Conservation (phyloP, 192 early-diverging fungal species). For the Coemansia sp. region DNA sequence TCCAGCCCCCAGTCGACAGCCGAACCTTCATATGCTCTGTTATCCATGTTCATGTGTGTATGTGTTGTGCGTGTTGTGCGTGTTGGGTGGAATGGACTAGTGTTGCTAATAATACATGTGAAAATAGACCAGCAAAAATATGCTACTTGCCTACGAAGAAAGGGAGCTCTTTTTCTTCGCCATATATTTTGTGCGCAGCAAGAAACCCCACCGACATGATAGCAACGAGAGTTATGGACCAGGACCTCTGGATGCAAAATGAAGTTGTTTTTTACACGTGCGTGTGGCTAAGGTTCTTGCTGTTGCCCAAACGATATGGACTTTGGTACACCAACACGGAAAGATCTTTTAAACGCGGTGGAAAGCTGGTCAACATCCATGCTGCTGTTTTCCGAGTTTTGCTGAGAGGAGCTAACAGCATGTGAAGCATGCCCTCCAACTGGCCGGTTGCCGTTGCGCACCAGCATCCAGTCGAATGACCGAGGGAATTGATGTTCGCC, state of each 20-base stretch:
- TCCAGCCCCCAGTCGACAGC: constrained; percentile 42
- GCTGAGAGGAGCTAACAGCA: no score
- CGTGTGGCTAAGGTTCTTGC: not conserved
- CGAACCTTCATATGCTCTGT: constrained; percentile 13
- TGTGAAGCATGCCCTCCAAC: no score
- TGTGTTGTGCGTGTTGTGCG: not conserved
- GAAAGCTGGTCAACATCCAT: constrained; percentile 44
- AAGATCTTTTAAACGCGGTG: constrained; percentile 20
- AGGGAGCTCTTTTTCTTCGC: not conserved
- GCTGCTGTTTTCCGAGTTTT: no score
- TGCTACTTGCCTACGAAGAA: no score
- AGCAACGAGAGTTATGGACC: not conserved
- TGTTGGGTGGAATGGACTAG: not conserved
- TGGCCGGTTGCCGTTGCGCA: constrained; percentile 20
- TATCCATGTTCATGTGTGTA: constrained; percentile 40
- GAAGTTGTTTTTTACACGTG: not conserved
- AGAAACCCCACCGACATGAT: not conserved
- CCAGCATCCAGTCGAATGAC: constrained; percentile 40
- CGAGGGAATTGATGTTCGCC: constrained; percentile 31
- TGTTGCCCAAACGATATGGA: constrained; percentile 42
- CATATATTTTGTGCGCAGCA: not conserved
- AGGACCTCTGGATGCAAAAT: not conserved
- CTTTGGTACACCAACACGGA: constrained; percentile 29
- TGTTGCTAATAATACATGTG: no score
- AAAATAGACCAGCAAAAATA: not conserved